phyloP scores from a whole-genome alignment of 495 filamentous ascomycete genomes.

The Durotheca rogersii region DNA sequence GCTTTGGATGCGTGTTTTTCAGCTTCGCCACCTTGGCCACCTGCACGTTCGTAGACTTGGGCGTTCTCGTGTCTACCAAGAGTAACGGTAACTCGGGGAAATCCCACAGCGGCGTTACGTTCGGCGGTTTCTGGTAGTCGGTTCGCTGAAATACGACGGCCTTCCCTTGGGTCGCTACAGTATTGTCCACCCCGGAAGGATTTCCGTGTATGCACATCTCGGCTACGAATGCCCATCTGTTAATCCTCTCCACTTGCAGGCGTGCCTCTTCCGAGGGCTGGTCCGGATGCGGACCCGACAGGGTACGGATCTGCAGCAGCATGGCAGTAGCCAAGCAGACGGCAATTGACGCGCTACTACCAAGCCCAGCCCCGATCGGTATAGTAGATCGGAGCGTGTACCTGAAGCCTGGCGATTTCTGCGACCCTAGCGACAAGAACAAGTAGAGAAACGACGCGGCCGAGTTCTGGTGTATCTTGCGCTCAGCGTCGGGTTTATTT shows the following conservation, averaged over 20 bases:
- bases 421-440: constrained; percentile 81
- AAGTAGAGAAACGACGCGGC: constrained; percentile 89
- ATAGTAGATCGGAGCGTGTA: constrained; percentile 94
- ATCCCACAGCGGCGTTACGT: constrained; percentile 71
- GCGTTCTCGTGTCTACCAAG: constrained; percentile 80
- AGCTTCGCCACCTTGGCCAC: constrained; percentile 82
- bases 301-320: constrained; percentile 80
- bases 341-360: constrained; percentile 87
- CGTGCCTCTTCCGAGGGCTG: constrained; percentile 79
- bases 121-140: constrained; percentile 75
- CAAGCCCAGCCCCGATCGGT: constrained; percentile 87
- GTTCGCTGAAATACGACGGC: constrained; percentile 84
- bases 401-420: constrained; percentile 71
- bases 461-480: constrained; percentile 77
- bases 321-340: constrained; percentile 88
- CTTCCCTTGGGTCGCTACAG: constrained; percentile 89
- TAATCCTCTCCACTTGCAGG: constrained; percentile 87
- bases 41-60: constrained; percentile 77
- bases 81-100: constrained; percentile 91
- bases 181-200: constrained; percentile 95
- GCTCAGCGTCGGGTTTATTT: constrained; percentile 59
- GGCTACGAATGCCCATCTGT: constrained; percentile 94
- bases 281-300: constrained; percentile 85
- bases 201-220: constrained; percentile 98
- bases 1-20: constrained; percentile 63